Percentiles rank a stretch among this genome's conserved stretches.
Conservation (phyloP, 306 rosid genomes). For the Canavalia gladiata region DNA sequence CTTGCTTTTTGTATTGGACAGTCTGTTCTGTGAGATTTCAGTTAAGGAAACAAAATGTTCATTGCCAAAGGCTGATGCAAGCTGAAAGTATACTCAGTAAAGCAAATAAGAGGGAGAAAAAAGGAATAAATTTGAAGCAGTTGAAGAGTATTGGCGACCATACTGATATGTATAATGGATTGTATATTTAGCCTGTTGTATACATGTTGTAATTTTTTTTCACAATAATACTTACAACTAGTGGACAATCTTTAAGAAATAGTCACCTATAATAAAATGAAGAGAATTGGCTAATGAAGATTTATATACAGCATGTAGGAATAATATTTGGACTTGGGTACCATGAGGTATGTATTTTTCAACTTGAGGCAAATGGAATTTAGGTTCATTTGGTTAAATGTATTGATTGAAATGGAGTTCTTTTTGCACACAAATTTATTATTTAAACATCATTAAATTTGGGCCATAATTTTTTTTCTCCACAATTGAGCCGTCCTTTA, state of each 20-base stretch:
- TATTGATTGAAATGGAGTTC: too few relatives aligned
- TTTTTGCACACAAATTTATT: too few relatives aligned
- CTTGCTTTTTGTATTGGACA: conserved; percentile 48
- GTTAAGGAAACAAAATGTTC: conserved; percentile 52
- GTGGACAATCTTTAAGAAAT: conserved; percentile 7
- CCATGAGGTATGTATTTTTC: too few relatives aligned
- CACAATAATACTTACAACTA: conserved; percentile 32
- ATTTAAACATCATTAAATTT: too few relatives aligned
- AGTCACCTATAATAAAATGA: too few relatives aligned
- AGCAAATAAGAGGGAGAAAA: conserved; percentile 35
- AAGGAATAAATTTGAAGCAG: conserved; percentile 32
- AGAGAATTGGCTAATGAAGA: too few relatives aligned
- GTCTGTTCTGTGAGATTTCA: conserved; percentile 67
- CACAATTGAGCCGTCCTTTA: too few relatives aligned
- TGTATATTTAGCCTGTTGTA: conserved; percentile 36
- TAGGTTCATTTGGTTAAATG: too few relatives aligned
- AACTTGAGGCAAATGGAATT: too few relatives aligned
- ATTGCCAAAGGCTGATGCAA: conserved; percentile 35
- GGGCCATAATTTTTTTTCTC: too few relatives aligned
- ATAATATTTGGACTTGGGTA: too few relatives aligned
- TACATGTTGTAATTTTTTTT: conserved; percentile 28
- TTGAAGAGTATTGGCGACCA: conserved; percentile 35
- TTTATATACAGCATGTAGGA: too few relatives aligned
- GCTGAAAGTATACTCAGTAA: conserved; percentile 38
- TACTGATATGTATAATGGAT: conserved; percentile 43